phyloP scores from a whole-genome alignment of 768 basidiomycete species.

The Macrolepiota fuliginosa region DNA sequence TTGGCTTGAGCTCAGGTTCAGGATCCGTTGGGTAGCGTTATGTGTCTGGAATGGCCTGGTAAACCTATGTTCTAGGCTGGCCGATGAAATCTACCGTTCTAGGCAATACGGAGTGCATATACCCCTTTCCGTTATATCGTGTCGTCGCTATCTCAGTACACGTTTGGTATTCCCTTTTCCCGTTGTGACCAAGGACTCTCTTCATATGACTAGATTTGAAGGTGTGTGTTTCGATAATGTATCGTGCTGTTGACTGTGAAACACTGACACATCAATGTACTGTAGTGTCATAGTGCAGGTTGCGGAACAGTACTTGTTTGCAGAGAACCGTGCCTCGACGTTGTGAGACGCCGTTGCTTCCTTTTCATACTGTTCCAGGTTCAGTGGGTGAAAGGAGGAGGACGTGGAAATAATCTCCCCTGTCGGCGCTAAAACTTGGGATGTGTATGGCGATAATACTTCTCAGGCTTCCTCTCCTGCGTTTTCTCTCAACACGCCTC shows the following conservation, averaged over 20 bases:
- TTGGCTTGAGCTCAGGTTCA: background rate
- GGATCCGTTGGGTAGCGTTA: background rate
- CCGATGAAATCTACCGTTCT: background rate
- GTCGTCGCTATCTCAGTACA: background rate
- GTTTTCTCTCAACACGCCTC: slow-evolving; percentile 3
- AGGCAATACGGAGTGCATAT: background rate
- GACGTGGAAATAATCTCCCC: background rate
- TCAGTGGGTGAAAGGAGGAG: background rate
- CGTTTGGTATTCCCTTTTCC: background rate
- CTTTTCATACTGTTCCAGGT: slow-evolving; percentile 5
- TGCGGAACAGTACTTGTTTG: background rate
- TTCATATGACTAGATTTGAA: background rate
- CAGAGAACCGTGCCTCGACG: background rate
- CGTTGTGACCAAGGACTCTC: background rate
- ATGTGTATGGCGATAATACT: background rate
- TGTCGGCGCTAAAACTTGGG: background rate
- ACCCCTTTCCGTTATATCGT: background rate
- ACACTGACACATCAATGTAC: background rate
- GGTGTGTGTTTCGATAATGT: background rate
- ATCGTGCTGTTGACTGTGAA: no score
- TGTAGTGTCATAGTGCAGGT: background rate
- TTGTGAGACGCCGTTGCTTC: slow-evolving; percentile 8
- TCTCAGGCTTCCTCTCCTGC: slow-evolving; percentile 2
- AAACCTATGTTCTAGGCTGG: background rate
- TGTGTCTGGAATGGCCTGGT: background rate